Base-by-base conservation (phyloP, 257 asterid species). In the Przewalskia tangutica region DNA sequence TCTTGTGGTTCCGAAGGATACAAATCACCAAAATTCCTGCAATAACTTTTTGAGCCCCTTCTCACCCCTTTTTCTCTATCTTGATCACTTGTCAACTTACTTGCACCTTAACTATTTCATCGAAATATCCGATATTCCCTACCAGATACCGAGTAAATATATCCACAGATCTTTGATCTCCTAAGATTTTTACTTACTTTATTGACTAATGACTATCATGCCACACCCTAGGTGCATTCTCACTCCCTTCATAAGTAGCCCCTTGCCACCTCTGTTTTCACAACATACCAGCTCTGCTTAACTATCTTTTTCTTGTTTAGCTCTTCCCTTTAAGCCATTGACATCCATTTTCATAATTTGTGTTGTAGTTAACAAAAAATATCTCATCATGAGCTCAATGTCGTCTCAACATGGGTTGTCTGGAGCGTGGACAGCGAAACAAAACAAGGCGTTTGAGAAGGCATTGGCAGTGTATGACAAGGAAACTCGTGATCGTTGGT, bases 401-500 rank as follows among this genome's bases (percentile, higher is more conserved):
- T 79, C 89, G 4, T 81, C 84, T 60, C 85, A 75, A 3, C 84
- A 73, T 14, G 60, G 85, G 54, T 71, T 87, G 0, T 36, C 73
- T 6, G 86, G 85, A 13, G 64, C 85, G 7, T 94, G 97, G 98
- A 91, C 95, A 0, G 90, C 88, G 0, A 78, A 86, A 80, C 93
- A 94, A 42, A 94, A 94, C 92, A 94, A 94, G 73, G 94, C 88
- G 11, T 94, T 94, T 59, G 98, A 94, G 84, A 83, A 53, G 88
- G 97, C 97, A 2, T 54, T 94, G 78, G 96, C 96, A 0, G 88
- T 86, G 13, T 93, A 86, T 59, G 97, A 91, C 86, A 81, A 83
- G 81, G 97, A 91, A 81, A 90, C 93, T 0, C 91, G 97, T 1
- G 97, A 93, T 67, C 95, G 97, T 7, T 94, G 98, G 98, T 78